phyloP scores from a whole-genome alignment of 2,329 filamentous ascomycete species.

The Xylaria sp. region DNA sequence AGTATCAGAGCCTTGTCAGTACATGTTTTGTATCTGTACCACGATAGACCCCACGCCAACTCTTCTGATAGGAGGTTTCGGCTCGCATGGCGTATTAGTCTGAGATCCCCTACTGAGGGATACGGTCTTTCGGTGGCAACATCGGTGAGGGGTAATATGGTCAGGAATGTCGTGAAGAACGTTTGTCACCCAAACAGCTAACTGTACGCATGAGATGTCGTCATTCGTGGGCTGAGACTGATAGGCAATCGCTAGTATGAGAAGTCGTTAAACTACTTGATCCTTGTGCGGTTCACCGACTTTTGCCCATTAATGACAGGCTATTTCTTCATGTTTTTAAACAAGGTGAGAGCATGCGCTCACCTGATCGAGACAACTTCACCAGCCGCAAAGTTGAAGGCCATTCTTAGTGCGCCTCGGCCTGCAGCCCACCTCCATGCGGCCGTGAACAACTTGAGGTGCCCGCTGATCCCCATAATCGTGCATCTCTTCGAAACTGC shows the following conservation, averaged over 20 bases:
- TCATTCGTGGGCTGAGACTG: slow-evolving; percentile 8
- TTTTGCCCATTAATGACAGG: slow-evolving; percentile 41
- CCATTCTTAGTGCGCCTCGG: slow-evolving; percentile 1
- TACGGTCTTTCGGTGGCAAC: slow-evolving; percentile 28
- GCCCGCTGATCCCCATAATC: slow-evolving; percentile 27
- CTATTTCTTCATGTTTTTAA: slow-evolving; percentile 9
- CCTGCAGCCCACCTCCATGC: slow-evolving; percentile 18
- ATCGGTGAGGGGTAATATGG: slow-evolving; percentile 3
- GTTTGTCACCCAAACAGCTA: slow-evolving; percentile 2
- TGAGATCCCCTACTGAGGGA: not conserved
- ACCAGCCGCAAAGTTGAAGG: slow-evolving; percentile 37
- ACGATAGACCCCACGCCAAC: slow-evolving; percentile 26
- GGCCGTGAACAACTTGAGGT: slow-evolving; percentile 7
- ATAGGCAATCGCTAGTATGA: not conserved
- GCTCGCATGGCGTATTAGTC: slow-evolving; percentile 27
- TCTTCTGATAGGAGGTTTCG: slow-evolving; percentile 8
- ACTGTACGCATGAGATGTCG: slow-evolving; percentile 15
- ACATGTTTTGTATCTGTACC: not conserved
- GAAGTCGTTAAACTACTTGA: slow-evolving; percentile 5
- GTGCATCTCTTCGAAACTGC: slow-evolving; percentile 10
- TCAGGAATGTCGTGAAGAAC: not conserved
- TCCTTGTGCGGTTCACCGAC: slow-evolving; percentile 47
- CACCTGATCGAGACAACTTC: slow-evolving; percentile 39
- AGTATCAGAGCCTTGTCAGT: slow-evolving; percentile 28
- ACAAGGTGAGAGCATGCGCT: slow-evolving; percentile 39